Conservation (phyloP, 495 filamentous ascomycete species). For the Neurospora sp. region DNA sequence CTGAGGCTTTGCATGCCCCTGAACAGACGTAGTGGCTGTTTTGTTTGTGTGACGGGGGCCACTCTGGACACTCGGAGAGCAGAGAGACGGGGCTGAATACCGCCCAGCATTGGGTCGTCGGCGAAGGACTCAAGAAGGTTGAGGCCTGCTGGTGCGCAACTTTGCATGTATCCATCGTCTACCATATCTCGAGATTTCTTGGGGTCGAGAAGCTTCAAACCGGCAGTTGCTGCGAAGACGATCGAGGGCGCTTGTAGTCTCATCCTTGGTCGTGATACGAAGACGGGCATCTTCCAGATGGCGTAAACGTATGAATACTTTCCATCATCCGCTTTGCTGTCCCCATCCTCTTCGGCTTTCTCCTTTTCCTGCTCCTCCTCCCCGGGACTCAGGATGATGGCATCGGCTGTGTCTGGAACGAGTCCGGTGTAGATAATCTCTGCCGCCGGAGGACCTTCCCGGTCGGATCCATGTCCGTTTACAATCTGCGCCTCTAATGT, state of each 20-base stretch:
- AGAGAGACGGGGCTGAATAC: constrained; percentile 65
- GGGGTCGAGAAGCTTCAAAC: constrained; percentile 47
- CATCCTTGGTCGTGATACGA: constrained; percentile 65
- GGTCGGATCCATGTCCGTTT: constrained; percentile 40
- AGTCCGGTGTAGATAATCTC: constrained; percentile 58
- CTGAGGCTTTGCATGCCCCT: constrained; percentile 56
- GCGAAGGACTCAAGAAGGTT: constrained; percentile 76
- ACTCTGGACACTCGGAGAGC: constrained; percentile 71
- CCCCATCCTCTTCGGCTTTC: constrained; percentile 24
- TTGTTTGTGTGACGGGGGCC: constrained; percentile 47
- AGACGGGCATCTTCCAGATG: constrained; percentile 74
- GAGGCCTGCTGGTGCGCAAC: constrained; percentile 61
- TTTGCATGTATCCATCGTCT: constrained; percentile 64
- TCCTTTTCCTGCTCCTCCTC: constrained; percentile 32
- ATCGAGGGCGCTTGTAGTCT: constrained; percentile 69
- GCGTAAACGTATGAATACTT: constrained; percentile 46
- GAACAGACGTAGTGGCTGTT: constrained; percentile 46
- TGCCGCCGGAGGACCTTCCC: constrained; percentile 39
- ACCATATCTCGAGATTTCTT: constrained; percentile 37
- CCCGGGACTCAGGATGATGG: constrained; percentile 42
- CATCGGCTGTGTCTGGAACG: constrained; percentile 50
- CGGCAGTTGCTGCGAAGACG: constrained; percentile 66
- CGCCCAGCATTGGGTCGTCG: constrained; percentile 54
- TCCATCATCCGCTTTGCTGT: constrained; percentile 10
- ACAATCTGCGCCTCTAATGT: constrained; percentile 63